Conservation (phyloP, 345 rosid species). For the Citrus unshiu region DNA sequence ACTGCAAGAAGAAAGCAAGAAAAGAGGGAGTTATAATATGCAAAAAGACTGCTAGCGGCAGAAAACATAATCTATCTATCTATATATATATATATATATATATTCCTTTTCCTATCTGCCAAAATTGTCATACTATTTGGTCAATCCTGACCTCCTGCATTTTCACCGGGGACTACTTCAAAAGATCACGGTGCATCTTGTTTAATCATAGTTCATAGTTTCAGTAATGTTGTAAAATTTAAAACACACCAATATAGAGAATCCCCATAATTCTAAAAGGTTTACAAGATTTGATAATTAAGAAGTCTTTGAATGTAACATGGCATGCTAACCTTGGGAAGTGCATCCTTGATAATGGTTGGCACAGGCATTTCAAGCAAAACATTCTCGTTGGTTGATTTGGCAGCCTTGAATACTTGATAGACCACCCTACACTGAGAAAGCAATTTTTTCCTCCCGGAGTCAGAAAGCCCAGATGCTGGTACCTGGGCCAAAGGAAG, state of each 20-base stretch:
- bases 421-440: slow-evolving; percentile 55
- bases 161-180: not conserved
- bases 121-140: not conserved
- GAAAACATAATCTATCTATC: not conserved
- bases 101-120: not conserved
- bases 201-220: not conserved
- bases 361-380: slow-evolving; percentile 92
- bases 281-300: not conserved
- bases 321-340: slow-evolving; percentile 63
- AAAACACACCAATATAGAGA: not conserved
- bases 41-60: not conserved
- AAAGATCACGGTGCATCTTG: not conserved
- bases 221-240: not conserved
- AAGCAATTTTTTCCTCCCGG: slow-evolving; percentile 60
- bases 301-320: not conserved
- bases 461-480: slow-evolving; percentile 65
- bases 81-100: no score
- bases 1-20: slow-evolving; percentile 37
- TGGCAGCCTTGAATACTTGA: slow-evolving; percentile 95
- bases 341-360: slow-evolving; percentile 57
- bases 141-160: not conserved
- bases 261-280: not conserved
- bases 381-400: slow-evolving; percentile 72
- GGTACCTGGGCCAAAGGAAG: slow-evolving; percentile 94
- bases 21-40: not conserved